Conservation (phyloP, 1,284 basidiomycete species). For the Cryptococcus jaspeensis region DNA sequence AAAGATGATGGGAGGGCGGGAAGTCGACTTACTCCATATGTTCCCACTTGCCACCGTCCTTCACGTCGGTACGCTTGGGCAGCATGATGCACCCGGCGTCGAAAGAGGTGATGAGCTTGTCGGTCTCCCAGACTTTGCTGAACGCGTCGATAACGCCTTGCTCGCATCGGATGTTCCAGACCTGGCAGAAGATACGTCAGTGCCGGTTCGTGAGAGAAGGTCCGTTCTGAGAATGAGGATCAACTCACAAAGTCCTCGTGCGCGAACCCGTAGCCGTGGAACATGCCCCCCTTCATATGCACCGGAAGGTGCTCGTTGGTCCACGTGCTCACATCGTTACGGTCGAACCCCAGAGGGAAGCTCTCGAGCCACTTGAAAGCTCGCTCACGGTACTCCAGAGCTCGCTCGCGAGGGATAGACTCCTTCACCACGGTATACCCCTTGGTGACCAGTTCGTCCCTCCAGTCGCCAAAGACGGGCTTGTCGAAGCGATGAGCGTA, state of each 20-base stretch:
- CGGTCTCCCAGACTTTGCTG: conserved; percentile 23
- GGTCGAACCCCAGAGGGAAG: conserved; percentile 36
- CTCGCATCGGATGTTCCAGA: conserved; percentile 42
- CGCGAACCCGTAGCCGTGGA: conserved; percentile 15
- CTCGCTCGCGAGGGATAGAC: conserved; percentile 30
- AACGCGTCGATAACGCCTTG: conserved; percentile 30
- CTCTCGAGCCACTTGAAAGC: conserved; percentile 39
- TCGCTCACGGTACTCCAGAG: conserved; percentile 22
- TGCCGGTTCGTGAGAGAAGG: conserved; percentile 5
- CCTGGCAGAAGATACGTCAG: conserved; percentile 14
- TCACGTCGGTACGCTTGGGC: conserved; percentile 13
- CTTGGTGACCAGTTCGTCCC: conserved; percentile 32
- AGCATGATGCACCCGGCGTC: conserved; percentile 21
- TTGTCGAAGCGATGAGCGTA: conserved; percentile 21
- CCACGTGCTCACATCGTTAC: conserved; percentile 31
- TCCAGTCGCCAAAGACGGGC: conserved; percentile 28
- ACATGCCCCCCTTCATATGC: conserved; percentile 27
- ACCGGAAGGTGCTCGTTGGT: conserved; percentile 30
- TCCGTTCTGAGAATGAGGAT: not conserved
- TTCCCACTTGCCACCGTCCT: conserved; percentile 20
- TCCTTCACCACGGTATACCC: conserved; percentile 40
- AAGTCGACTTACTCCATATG: conserved; percentile 20
- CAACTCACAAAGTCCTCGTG: conserved; percentile 6
- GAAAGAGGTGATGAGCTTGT: conserved; percentile 20
- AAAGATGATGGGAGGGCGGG: not conserved